Percentiles rank a stretch among this genome's conserved stretches.
phyloP scores from a whole-genome alignment of 2,329 filamentous ascomycete genomes.

The Hypoxylon sp. region DNA sequence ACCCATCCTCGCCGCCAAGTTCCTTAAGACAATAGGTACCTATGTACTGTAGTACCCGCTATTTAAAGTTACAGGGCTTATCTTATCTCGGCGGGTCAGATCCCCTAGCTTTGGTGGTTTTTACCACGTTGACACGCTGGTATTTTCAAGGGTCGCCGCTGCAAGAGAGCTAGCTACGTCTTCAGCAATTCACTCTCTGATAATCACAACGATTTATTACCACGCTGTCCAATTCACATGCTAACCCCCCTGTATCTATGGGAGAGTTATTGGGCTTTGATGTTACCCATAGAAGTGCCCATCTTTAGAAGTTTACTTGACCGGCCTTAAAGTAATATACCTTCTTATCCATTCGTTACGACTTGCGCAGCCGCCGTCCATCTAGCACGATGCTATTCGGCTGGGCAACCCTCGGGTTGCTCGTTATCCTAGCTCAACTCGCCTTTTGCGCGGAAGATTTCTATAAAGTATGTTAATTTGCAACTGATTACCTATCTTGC shows the following conservation, averaged over 20 bases:
- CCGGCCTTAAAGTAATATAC: slow-evolving; percentile 15
- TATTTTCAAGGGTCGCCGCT: slow-evolving; percentile 31
- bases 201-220: slow-evolving; percentile 12
- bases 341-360: slow-evolving; percentile 16
- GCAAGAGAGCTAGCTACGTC: slow-evolving; percentile 12
- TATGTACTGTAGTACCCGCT: slow-evolving; percentile 15
- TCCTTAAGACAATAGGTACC: neutral
- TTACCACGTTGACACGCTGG: slow-evolving; percentile 53
- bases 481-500: neutral
- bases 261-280: slow-evolving; percentile 30
- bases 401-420: slow-evolving; percentile 65
- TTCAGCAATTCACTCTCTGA: slow-evolving; percentile 12
- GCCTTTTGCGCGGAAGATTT: slow-evolving; percentile 78
- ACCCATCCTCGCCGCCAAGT: slow-evolving; percentile 22
- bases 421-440: slow-evolving; percentile 69
- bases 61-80: slow-evolving; percentile 47
- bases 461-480: slow-evolving; percentile 74
- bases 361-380: slow-evolving; percentile 34
- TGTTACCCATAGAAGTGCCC: slow-evolving; percentile 14
- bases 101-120: slow-evolving; percentile 37
- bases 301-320: slow-evolving; percentile 15
- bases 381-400: slow-evolving; percentile 66
- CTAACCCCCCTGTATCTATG: slow-evolving; percentile 30
- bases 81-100: slow-evolving; percentile 48
- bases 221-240: slow-evolving; percentile 41